These are phyloP conservation scores for Cladophialophora exuberans DNA, from an alignment of 2,329 filamentous ascomycete species.

Conservation along the genomic window DNA sequence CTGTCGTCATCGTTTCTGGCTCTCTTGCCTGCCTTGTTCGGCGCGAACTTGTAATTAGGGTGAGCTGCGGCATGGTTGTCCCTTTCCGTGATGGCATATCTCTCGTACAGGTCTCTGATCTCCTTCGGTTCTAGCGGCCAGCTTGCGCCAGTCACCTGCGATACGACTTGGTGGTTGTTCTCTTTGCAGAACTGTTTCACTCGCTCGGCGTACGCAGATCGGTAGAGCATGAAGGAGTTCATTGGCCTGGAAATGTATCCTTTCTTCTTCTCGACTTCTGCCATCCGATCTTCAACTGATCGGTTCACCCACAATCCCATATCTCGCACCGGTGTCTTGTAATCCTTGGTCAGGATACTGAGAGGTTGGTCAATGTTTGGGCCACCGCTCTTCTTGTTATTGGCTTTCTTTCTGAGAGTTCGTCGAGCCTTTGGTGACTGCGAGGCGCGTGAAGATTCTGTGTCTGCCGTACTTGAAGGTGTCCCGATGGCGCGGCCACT, in stretches of 20 bases:
- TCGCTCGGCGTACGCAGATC: slow-evolving; percentile 85
- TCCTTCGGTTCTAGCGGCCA: slow-evolving; percentile 81
- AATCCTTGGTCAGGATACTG: slow-evolving; percentile 69
- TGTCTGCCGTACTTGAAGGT: slow-evolving; percentile 23
- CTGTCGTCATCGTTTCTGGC: slow-evolving; percentile 42
- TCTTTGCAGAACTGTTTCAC: slow-evolving; percentile 79
- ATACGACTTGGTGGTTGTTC: slow-evolving; percentile 94
- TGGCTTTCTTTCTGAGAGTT: slow-evolving; percentile 31
- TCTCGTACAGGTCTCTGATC: slow-evolving; percentile 74
- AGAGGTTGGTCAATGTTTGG: slow-evolving; percentile 64
- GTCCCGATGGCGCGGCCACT: slow-evolving; percentile 32
- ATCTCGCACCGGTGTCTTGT: slow-evolving; percentile 68
- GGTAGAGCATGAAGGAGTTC: slow-evolving; percentile 98
- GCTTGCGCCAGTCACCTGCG: slow-evolving; percentile 79
- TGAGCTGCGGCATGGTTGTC: slow-evolving; percentile 83
- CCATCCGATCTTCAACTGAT: slow-evolving; percentile 64
- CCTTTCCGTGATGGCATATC: slow-evolving; percentile 77
- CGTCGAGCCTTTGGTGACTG: slow-evolving; percentile 43
- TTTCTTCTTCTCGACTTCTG: slow-evolving; percentile 71
- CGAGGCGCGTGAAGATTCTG: slow-evolving; percentile 30
- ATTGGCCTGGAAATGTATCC: slow-evolving; percentile 88
- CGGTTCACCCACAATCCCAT: slow-evolving; percentile 81
- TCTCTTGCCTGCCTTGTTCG: slow-evolving; percentile 68
- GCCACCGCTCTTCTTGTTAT: slow-evolving; percentile 30
- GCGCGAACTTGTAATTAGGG: slow-evolving; percentile 92